Base-by-base conservation (phyloP, 2,329 filamentous ascomycete species). In the Microsporum ferrugineum region DNA sequence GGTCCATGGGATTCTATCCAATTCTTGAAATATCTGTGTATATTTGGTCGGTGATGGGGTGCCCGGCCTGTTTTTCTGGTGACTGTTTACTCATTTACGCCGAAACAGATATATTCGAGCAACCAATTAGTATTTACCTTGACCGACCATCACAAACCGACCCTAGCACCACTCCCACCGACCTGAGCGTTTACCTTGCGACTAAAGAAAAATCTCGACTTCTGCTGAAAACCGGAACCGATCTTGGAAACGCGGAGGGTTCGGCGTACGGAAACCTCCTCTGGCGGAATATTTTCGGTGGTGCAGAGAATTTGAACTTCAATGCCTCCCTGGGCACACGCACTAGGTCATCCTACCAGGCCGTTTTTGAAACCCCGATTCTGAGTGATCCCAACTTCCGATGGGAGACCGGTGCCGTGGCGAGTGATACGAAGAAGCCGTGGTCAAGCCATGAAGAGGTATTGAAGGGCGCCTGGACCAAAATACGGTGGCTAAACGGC, bases 361-460 rank as follows among this genome's bases (percentile, higher is more conserved):
- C 89, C 60, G 86, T 85, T 61, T 87, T 97, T 64, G 87, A 90
- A 63, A 86, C 89, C 0, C 94, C 94, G 0, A 79, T 99, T 55
- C 79, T 88, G 61, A 89, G 88, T 74, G 88, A 96, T 71, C 91
- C 94, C 0, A 87, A 96, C 70, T 77, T 90, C 68, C 83, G 87
- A 63, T 78, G 91, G 63, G 87, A 92, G 66, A 69, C 95, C 63
- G 91, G 95, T 66, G 91, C 83, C 0, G 78, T 96, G 51, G 86
- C 88, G 7, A 95, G 89, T 64, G 86, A 89, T 51, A 95, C 89
- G 0, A 83, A 92, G 64, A 96, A 97, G 75, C 83, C 86, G 10
- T 97, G 90, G 88, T 91, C 94, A 27, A 94, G 89, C 65, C 92
- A 99, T 71, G 92, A 97, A 68, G 92, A 99, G 75, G 85, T 87